Conservation (phyloP, 495 filamentous ascomycete species). For the Penicillium argentinense region DNA sequence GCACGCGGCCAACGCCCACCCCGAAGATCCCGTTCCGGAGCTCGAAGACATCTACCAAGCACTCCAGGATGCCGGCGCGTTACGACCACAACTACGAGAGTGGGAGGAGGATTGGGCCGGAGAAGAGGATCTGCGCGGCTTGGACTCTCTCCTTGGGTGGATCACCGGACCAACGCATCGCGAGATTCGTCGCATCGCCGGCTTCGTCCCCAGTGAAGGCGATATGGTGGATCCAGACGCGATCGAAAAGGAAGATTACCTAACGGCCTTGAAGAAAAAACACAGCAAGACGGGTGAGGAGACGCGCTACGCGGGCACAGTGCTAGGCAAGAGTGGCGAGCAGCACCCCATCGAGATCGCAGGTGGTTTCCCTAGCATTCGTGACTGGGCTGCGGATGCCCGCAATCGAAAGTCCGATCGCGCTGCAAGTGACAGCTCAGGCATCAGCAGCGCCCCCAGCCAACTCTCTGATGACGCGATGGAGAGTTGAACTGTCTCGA, state of each 20-base stretch:
- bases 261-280: slow-evolving; percentile 78
- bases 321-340: slow-evolving; percentile 68
- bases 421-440: slow-evolving; percentile 38
- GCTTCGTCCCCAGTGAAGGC: slow-evolving; percentile 46
- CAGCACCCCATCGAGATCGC: slow-evolving; percentile 68
- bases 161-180: slow-evolving; percentile 62
- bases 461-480: slow-evolving; percentile 41
- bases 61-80: slow-evolving; percentile 68
- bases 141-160: slow-evolving; percentile 75
- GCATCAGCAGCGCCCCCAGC: slow-evolving; percentile 45
- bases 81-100: slow-evolving; percentile 60
- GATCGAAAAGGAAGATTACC: slow-evolving; percentile 66
- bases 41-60: slow-evolving; percentile 82
- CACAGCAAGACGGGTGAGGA: slow-evolving; percentile 82
- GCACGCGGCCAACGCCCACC: slow-evolving; percentile 58
- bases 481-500: slow-evolving; percentile 45
- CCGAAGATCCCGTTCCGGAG: slow-evolving; percentile 47
- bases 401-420: slow-evolving; percentile 32
- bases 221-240: slow-evolving; percentile 47
- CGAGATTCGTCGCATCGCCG: slow-evolving; percentile 72
- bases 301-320: slow-evolving; percentile 74
- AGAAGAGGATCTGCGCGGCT: slow-evolving; percentile 70
- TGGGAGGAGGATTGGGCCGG: slow-evolving; percentile 59
- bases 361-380: slow-evolving; percentile 66
- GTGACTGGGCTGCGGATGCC: slow-evolving; percentile 58